These are phyloP conservation scores for Trametes punicea DNA, from an alignment of 768 basidiomycete species.

Conservation along the genomic window DNA sequence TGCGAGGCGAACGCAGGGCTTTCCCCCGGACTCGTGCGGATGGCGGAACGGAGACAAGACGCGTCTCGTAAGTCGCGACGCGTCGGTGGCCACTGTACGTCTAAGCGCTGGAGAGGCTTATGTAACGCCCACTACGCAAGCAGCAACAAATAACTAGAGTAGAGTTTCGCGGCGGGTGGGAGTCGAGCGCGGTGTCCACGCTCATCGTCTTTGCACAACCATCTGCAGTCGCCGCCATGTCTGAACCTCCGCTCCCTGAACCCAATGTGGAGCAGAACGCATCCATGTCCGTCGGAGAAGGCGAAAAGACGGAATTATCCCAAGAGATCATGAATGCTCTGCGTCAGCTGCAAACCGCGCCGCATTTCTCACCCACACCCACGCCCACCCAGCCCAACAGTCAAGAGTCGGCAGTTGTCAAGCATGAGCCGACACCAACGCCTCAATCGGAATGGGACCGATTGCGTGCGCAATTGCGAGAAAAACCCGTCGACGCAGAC, in stretches of 20 bases:
- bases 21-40: no score
- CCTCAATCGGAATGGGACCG: conserved; percentile 67
- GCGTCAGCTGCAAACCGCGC: conserved; percentile 33
- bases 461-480: conserved; percentile 55
- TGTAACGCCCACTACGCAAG: neutral
- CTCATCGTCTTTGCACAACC: conserved; percentile 5
- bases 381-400: conserved; percentile 24
- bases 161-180: neutral
- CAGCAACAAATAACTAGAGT: conserved; percentile 7
- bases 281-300: neutral
- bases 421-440: conserved; percentile 17
- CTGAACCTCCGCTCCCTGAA: conserved; percentile 8
- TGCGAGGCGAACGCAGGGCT: no score
- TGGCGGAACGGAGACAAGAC: neutral
- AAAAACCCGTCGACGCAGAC: conserved; percentile 73
- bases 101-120: neutral
- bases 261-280: neutral
- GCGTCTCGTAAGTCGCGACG: neutral
- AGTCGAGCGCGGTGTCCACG: neutral
- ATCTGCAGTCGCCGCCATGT: conserved; percentile 4
- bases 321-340: conserved; percentile 37
- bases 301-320: conserved; percentile 33
- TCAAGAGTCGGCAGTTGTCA: conserved; percentile 7
- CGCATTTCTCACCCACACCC: conserved; percentile 16
- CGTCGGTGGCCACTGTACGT: neutral